Evolutionary conservation across 2,329 filamentous ascomycete species (phyloP), one percentile per base, ranked within the genome.

Genomic region (Corynespora cassiicola): DNA sequence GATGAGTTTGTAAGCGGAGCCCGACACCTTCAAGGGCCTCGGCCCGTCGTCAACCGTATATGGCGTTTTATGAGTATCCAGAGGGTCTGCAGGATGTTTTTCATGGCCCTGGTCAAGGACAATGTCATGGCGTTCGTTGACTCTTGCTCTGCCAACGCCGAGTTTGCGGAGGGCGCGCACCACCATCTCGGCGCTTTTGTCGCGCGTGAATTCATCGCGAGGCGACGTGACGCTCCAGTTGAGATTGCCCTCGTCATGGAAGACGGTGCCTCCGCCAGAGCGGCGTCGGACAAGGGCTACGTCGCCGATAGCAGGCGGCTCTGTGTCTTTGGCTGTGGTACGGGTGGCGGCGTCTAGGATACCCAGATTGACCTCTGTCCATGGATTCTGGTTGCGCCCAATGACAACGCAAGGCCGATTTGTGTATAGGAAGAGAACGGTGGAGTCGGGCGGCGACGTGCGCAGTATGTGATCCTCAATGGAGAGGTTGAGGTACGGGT

Each of bases 371-470:
- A 89, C 84, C 73, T 99, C 94, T 7, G 89, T 78, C 94, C 92
- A 99, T 36, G 94, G 94, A 66, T 99, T 99, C 73, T 99, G 94
- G 67, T 99, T 99, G 44, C 94, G 85, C 27, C 94, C 94, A 53
- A 99, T 86, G 63, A 99, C 85, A 43, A 99, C 80, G 65, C 88
- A 90, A 1, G 92, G 90, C 23, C 82, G 72, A 71, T 99, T 97
- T 57, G 84, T 81, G 73, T 97, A 99, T 33, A 96, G 80, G 39
- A 97, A 87, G 2, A 97, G 80, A 33, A 97, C 71, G 10, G 81
- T 86, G 9, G 90, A 90, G 44, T 87, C 80, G 6, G 82, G 75
- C 2, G 85, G 80, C 0, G 86, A 85, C 37, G 83, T 82, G 56
- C 88, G 83, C 6, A 97, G 81, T 19, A 99, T 84, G 66, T 88